Evolutionary conservation across 352 stramenopile species (phyloP).

Genomic region (Thalassiosira pacifica): DNA sequence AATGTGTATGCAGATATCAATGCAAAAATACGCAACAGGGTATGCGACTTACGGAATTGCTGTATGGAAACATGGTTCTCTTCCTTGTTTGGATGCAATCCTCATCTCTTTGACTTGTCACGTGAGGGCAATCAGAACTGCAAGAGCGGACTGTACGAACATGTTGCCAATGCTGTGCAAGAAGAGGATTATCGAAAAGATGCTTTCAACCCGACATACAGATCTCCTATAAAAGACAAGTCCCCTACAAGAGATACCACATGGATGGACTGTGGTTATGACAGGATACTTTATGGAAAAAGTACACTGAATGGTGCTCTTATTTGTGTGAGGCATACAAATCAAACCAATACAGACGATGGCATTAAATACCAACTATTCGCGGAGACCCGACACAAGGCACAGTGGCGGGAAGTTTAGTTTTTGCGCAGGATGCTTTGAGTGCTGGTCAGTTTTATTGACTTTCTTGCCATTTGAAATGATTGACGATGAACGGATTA

Average conservation of each 20-base stretch:
- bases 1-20: conserved; percentile 27
- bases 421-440: too few species aligned
- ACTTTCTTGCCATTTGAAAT: too few species aligned
- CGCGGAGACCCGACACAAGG: too few species aligned
- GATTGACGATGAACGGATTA: too few species aligned
- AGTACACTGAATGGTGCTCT: conserved; percentile 26
- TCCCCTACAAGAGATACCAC: conserved; percentile 4
- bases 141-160: neutral
- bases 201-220: neutral
- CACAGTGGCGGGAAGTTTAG: too few species aligned
- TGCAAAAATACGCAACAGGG: neutral
- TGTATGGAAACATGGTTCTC: conserved; percentile 32
- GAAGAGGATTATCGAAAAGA: conserved; percentile 36
- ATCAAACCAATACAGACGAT: neutral
- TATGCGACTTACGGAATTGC: conserved; percentile 20
- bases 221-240: conserved; percentile 7
- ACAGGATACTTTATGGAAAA: conserved; percentile 13
- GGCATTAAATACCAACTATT: neutral
- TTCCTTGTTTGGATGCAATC: conserved; percentile 30
- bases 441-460: too few species aligned
- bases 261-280: conserved; percentile 16
- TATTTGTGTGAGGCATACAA: conserved; percentile 16
- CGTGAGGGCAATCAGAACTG: conserved; percentile 5
- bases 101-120: neutral
- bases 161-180: conserved; percentile 16